These are phyloP conservation scores for Knoxia roxburghii DNA, from an alignment of 257 asterid genomes.

Conservation along the genomic window DNA sequence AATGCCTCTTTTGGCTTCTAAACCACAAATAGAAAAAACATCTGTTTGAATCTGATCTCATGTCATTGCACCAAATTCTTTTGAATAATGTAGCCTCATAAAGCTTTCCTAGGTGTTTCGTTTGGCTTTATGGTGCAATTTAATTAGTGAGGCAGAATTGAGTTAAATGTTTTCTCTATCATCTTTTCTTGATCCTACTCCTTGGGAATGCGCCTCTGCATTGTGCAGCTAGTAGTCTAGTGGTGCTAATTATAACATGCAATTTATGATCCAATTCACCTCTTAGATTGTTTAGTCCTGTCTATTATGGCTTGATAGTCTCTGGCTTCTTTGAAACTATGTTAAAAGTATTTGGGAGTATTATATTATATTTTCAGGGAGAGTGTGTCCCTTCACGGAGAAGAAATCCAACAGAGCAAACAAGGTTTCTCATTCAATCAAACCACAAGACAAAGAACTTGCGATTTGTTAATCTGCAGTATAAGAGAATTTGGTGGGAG, in stretches of 20 bases:
- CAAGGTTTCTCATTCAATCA: conserved; percentile 84
- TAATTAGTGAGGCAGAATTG: no score
- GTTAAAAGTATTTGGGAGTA: background rate
- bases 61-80: background rate
- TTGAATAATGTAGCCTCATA: no score
- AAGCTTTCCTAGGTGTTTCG: no score
- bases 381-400: conserved; percentile 80
- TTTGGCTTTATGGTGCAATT: no score
- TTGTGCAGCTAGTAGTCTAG: background rate
- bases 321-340: no score
- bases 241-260: background rate
- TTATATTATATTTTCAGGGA: conserved; percentile 47
- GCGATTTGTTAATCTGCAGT: conserved; percentile 86
- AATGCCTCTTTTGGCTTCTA: background rate
- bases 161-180: no score
- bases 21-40: background rate
- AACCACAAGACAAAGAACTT: conserved; percentile 84
- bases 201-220: background rate
- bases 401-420: conserved; percentile 87
- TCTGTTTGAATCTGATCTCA: background rate
- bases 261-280: background rate
- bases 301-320: background rate
- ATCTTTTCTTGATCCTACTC: no score
- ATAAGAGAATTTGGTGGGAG: conserved; percentile 99
- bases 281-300: background rate